Evolutionary conservation across 148 eudicot genomes (phyloP), one percentile per base, ranked within the genome.

Genomic region (Spergularia marina): DNA sequence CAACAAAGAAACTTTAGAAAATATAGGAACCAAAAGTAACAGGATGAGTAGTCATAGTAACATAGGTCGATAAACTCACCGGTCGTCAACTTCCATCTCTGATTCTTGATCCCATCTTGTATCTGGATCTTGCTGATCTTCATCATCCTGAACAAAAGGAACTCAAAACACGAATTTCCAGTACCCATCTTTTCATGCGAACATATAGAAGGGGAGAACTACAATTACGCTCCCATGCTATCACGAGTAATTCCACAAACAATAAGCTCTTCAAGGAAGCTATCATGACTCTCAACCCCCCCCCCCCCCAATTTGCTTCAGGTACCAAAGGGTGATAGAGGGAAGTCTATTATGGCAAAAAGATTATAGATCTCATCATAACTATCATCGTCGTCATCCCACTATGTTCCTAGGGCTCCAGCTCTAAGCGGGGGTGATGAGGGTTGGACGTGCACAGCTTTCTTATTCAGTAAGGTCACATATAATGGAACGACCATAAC

Each of bases 91-190:
- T 59, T 94, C 95, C 89, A 90, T 87, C 66, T 89, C 92, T 75
- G 91, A 85, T 63, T 92, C 89, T 74, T 86, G 87, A 83, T 84
- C 91, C 88, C 88, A 85, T 86, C 89, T 89, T 79, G 79, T 84
- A 85, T 94, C 97, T 78, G 84, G 86, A 75, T 84, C 89, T 68
- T 84, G 90, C 74, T 87, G 86, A 81, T 94, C 97, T 79, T 94
- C 97, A 75, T 92, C 97, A 30, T 85, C 90, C 97, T 94, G 79
- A 61, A 85, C 73, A 63, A 49, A 70, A 65, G 74, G 41, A 69
- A 58, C 6, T 20, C 30, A 65, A 44, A n/a, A 41, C 3, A 56
- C 52, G 30, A 49, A 21, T 71, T 12, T 57, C 15, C 51, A 57
- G 18, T 53, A 7, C 74, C 12, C 14, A 56, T 20, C 25, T 13